Base-by-base conservation (phyloP, 2,329 filamentous ascomycete genomes). In the Xylaria sp. region DNA sequence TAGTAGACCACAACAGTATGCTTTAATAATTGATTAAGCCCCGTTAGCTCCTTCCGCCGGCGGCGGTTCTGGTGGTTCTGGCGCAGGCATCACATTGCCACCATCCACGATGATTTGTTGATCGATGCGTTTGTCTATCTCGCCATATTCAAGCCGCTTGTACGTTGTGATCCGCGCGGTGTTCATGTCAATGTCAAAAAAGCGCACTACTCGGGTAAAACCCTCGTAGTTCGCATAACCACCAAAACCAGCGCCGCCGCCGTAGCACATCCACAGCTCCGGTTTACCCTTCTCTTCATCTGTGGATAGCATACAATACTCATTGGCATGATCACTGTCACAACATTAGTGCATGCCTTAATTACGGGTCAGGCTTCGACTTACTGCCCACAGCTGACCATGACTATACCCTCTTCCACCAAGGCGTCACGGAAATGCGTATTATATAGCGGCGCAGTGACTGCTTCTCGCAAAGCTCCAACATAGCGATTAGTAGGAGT, bases 241-340 rank as follows among this genome's bases (percentile, higher is more conserved):
- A 63, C 96, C 96, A 75, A 99, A 97, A 1, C 96, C 96, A 32
- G 90, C 89, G 30, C 92, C 96, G 36, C 96, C 96, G 9, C 90
- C 95, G 80, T 98, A 98, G 83, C 96, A 99, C 94, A 99, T 97
- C 96, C 96, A 99, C 2, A 98, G 82, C 34, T 91, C 87, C 0
- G 91, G 90, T 57, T 85, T 85, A n/a, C 84, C 80, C 25, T 82
- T 82, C 34, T 83, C 79, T 46, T 86, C 81, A 60, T 86, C 80
- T 3, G 83, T 79, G 1, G 86, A 89, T 9, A 97, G 85, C 70
- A 92, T 90, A 79, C 96, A 99, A 79, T 97, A 98, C 77, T 99
- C 96, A 78, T 99, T 99, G 72, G 92, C 95, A 77, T 99, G 96
- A 77, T 99, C 96, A 78, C 90, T 92, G 53, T 25, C 13, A 39